Evolutionary conservation across 352 stramenopile genomes (phyloP), one percentile per base, ranked within the genome.

Genomic region (Globisporangium nodosum): DNA sequence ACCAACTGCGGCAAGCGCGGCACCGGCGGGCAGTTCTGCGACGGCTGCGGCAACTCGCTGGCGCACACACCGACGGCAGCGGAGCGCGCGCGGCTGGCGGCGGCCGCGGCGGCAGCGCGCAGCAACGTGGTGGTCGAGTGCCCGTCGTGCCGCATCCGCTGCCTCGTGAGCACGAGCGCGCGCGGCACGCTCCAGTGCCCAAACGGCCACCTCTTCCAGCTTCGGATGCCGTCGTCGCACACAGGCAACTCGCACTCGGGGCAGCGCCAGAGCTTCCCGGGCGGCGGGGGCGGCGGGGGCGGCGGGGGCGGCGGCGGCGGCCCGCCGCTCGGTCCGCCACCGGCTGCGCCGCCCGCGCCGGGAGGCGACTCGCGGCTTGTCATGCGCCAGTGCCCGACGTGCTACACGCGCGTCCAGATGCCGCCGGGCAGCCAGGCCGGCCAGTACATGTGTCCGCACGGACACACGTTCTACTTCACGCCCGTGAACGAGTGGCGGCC

Each of bases 371-470:
- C 75, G 46, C 56, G 82, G 45, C 69, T 81, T 2, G 73, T 92
- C 52, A 94, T 94, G 85, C 79, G 85, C 7, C 81, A 92, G 72
- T 94, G 85, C 47, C 82, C 85, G 50, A 92, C 85, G 52, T 94
- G 85, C 73, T 89, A 88, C 65, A 94, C 85, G 58, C 85, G 83
- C 52, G 85, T 94, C 55, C 85, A 94, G 59, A 94, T 94, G 85
- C 85, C 85, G 1, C 82, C 83, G 15, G 82, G 82, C 18, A 92
- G 81, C 40, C 85, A 92, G 61, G 79, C 85, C 5, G 85, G 85
- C 30, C 85, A 94, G 71, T 94, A 92, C 74, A 92, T 94, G 82
- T 94, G 85, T 78, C 85, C 85, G 0, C 76, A 92, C 52, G 85
- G 85, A 3, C 85, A 94, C 66, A 94, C 85, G 27, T 94, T 94